A percentile compares a stretch with the other conserved stretches of the same genome.
Evolutionary conservation across 192 early-diverging fungal genomes (phyloP).

Genomic region (Rhizophagus sp.): DNA sequence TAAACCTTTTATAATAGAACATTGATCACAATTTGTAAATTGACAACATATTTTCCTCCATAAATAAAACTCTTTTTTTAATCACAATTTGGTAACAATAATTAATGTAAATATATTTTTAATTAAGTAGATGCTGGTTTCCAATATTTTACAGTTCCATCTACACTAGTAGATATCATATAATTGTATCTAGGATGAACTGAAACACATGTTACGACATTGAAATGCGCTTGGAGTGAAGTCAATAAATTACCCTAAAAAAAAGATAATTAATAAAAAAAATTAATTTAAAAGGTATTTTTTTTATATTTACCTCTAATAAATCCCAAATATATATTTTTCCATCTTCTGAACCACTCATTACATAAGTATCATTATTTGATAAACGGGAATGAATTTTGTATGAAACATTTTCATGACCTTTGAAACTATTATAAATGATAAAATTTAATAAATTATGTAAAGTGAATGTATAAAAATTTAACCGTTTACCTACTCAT

Average conservation of each 20-base stretch:
- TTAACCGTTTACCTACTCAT: slow-evolving; percentile 52
- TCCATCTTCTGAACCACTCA: slow-evolving; percentile 91
- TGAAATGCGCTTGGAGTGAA: slow-evolving; percentile 54
- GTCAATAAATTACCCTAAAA: slow-evolving; percentile 49
- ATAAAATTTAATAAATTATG: background rate
- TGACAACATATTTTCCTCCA: no score
- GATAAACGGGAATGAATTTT: slow-evolving; percentile 71
- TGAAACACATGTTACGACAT: slow-evolving; percentile 63
- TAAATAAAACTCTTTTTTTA: no score
- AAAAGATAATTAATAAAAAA: background rate
- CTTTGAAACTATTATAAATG: slow-evolving; percentile 58
- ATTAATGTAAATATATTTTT: no score
- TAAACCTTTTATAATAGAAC: no score
- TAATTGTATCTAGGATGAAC: slow-evolving; percentile 65
- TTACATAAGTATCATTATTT: slow-evolving; percentile 68
- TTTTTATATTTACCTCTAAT: slow-evolving; percentile 49
- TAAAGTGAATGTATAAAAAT: background rate
- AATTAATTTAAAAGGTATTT: background rate
- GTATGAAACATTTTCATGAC: slow-evolving; percentile 81
- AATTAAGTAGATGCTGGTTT: background rate
- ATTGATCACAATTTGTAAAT: no score
- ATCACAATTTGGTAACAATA: no score
- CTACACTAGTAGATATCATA: slow-evolving; percentile 68
- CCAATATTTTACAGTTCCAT: slow-evolving; percentile 71
- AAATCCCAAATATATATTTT: slow-evolving; percentile 86